A percentile compares a stretch with the other conserved stretches of the same genome.
These are phyloP conservation scores for Cymbopogon flexuosus DNA, from an alignment of 202 grass and related monocot genomes.

Conservation along the genomic window DNA sequence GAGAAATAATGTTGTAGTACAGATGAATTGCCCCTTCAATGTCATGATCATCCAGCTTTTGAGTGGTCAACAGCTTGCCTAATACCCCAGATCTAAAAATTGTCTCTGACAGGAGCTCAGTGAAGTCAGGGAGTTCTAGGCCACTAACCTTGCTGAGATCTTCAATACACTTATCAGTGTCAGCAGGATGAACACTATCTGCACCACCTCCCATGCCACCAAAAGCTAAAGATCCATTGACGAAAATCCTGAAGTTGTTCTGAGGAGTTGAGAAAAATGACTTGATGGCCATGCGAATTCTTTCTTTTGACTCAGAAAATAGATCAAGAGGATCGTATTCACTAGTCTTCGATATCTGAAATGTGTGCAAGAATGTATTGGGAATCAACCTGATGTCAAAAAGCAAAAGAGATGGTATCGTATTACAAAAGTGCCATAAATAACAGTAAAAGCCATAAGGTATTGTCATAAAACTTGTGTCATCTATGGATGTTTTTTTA, in stretches of 20 bases:
- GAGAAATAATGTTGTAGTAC: constrained; percentile 66
- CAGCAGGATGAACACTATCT: constrained; percentile 39
- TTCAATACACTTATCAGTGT: constrained; percentile 45
- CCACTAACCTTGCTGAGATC: constrained; percentile 47
- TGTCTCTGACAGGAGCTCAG: constrained; percentile 63
- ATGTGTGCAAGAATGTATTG: constrained; percentile 41
- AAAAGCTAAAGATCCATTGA: constrained; percentile 72
- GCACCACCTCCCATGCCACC: constrained; percentile 70
- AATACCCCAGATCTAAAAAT: constrained; percentile 63
- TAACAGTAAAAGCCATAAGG: background rate
- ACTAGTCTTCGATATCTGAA: constrained; percentile 68
- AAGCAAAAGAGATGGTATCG: constrained; percentile 13
- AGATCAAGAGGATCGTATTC: constrained; percentile 86
- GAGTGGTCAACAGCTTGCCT: constrained; percentile 55
- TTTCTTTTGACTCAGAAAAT: constrained; percentile 83
- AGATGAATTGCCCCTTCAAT: constrained; percentile 93
- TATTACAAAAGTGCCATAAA: constrained; percentile 28
- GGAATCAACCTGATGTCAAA: constrained; percentile 34
- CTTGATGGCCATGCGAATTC: constrained; percentile 58
- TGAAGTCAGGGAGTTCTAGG: constrained; percentile 54
- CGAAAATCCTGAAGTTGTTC: constrained; percentile 88
- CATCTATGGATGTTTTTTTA: background rate
- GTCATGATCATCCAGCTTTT: constrained; percentile 84
- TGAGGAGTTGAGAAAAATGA: constrained; percentile 74
- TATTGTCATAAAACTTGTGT: background rate